Conservation (phyloP, 73 alveolate genomes). For the Tetrahymena malaccensis region DNA sequence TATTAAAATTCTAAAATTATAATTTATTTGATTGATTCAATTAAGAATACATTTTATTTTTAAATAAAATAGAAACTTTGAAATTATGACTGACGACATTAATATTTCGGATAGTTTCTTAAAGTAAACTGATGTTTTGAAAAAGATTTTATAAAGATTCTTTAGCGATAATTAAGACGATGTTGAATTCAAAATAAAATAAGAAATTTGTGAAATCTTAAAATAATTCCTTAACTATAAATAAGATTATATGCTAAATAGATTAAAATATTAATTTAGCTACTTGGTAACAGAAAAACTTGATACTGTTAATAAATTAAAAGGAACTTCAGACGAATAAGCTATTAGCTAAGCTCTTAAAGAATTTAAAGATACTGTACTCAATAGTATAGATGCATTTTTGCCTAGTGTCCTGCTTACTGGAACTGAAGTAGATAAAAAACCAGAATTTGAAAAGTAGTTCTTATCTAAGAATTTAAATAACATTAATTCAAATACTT, state of each 20-base stretch:
- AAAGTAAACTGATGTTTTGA: constrained; percentile 30
- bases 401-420: constrained; percentile 12
- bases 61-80: neutral
- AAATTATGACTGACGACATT: neutral
- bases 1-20: neutral
- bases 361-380: neutral
- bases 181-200: constrained; percentile 10
- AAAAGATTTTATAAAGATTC: constrained; percentile 9
- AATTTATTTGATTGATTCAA: neutral
- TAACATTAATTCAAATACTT: neutral
- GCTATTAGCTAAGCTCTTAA: neutral
- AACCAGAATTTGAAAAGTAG: constrained; percentile 7
- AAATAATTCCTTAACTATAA: constrained; percentile 21
- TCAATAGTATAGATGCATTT: constrained; percentile 10
- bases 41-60: neutral
- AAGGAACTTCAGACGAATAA: neutral
- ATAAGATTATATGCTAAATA: constrained; percentile 17
- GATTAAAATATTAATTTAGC: constrained; percentile 9
- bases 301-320: neutral
- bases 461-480: neutral
- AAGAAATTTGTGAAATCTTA: constrained; percentile 33
- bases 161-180: constrained; percentile 24
- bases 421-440: constrained; percentile 38
- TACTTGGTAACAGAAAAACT: neutral
- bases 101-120: constrained; percentile 27